Percentiles rank a stretch among this genome's conserved stretches.
Evolutionary conservation across 2,329 filamentous ascomycete genomes (phyloP).

Genomic region (Aspergillus tamarii): DNA sequence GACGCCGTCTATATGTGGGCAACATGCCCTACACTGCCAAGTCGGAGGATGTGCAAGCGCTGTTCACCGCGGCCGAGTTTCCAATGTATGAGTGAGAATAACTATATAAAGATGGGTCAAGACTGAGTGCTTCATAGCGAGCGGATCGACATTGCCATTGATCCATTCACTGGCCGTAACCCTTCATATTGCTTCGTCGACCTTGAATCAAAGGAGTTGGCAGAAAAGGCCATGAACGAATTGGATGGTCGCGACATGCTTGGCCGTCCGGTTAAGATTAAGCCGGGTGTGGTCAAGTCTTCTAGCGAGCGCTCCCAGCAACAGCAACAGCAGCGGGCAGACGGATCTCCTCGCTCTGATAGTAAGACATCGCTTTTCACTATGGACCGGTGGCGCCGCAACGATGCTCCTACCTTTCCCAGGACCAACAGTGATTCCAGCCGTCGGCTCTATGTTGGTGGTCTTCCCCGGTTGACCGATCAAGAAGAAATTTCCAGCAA

Average conservation of each 20-base stretch:
- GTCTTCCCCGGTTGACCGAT: constrained; percentile 48
- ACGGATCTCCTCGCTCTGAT: constrained; percentile 25
- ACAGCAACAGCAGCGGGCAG: constrained; percentile 21
- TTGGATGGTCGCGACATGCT: constrained; percentile 60
- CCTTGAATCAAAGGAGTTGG: constrained; percentile 60
- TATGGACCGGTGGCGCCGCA: constrained; percentile 49
- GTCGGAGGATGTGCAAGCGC: constrained; percentile 51
- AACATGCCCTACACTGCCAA: constrained; percentile 60
- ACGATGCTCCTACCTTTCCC: constrained; percentile 41
- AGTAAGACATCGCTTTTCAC: constrained; percentile 25
- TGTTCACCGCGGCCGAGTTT: constrained; percentile 49
- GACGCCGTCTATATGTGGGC: constrained; percentile 56
- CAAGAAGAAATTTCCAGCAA: constrained; percentile 47
- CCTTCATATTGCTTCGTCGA: constrained; percentile 78
- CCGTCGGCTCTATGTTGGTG: constrained; percentile 52
- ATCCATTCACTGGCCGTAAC: constrained; percentile 69
- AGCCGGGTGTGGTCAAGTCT: constrained; percentile 64
- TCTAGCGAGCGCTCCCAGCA: constrained; percentile 33
- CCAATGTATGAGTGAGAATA: constrained; percentile 33
- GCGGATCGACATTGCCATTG: constrained; percentile 69
- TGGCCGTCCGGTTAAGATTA: constrained; percentile 65
- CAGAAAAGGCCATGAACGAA: constrained; percentile 59
- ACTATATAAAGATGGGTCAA: constrained; percentile 12
- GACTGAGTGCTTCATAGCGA: constrained; percentile 44
- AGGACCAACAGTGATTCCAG: constrained; percentile 41